Base-by-base conservation (phyloP, 2,329 filamentous ascomycete species). In the Thermoascus crustaceus region DNA sequence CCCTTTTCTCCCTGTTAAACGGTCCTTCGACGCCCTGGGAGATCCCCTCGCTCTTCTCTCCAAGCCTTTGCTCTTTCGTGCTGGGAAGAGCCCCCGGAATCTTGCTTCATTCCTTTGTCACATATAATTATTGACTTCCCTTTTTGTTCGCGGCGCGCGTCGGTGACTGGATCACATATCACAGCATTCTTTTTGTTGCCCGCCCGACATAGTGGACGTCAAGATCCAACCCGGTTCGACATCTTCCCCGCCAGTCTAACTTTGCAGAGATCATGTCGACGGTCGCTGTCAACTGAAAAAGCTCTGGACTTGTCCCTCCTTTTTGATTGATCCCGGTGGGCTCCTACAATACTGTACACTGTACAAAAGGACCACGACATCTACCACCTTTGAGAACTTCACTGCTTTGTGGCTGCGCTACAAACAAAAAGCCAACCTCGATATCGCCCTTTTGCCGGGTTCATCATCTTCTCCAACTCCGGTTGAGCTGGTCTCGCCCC, bases 151-250 rank as follows among this genome's bases (percentile, higher is more conserved):
- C 26, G 16, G 16, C 26, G 18, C 14, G 14, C 26, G 7, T 29
- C 32, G 33, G 49, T 53, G 49, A 49, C 49, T 37, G 47, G 43
- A 24, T 52, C 48, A n/a, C n/a, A n/a, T n/a, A 51, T 47, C 33
- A 34, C 42, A 13, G 44, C 51, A 55, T 55, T 55, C 52, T 44
- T 46, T 47, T 51, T 44, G 51, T 55, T 54, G 47, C 48, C 49
- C 30, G 22, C 24, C 33, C 43, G 35, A 48, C 45, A 29, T 17
- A n/a, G n/a, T n/a, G n/a, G n/a, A 17, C 26, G 7, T 16, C 14
- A 13, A 29, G n/a, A 29, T 29, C 14, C 18, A 17, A 18, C 16
- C 13, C 11, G 10, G 26, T 16, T 18, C 26, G 14, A 29, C 4
- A 10, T 29, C 18, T 29, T 9, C 26, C 26, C 2, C 6, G n/a